Percentiles rank a stretch among this genome's conserved stretches.
Evolutionary conservation across 768 basidiomycete genomes (phyloP).

Genomic region (Leucosporidium yakuticum): DNA sequence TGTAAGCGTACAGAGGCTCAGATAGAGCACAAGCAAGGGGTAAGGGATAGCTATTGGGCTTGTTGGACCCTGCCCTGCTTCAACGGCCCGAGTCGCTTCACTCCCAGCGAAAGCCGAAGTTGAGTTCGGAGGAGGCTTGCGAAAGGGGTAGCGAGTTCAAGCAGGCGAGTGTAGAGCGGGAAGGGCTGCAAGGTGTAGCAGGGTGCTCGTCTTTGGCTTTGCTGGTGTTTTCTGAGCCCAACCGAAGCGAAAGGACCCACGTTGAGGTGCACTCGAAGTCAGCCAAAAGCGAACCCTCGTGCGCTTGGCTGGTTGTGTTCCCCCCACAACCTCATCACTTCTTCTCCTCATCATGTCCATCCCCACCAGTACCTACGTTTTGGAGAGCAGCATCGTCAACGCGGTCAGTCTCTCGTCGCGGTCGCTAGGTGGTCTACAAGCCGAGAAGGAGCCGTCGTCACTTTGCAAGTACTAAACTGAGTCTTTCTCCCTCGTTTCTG

Average conservation of each 20-base stretch:
- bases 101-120: too few species aligned
- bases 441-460: neutral
- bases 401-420: neutral
- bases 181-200: neutral
- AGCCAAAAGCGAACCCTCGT: neutral
- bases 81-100: too few species aligned
- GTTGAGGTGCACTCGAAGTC: neutral
- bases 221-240: too few species aligned
- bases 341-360: slow-evolving; percentile 1
- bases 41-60: too few species aligned
- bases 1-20: too few species aligned
- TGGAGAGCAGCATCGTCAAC: slow-evolving; percentile 37
- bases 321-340: slow-evolving; percentile 8
- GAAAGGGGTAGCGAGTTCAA: neutral
- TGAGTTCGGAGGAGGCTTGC: neutral
- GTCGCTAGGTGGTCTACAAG: neutral
- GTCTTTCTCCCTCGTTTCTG: neutral
- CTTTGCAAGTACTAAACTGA: too few species aligned
- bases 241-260: neutral
- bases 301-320: neutral
- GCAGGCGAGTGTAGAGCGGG: neutral
- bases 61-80: too few species aligned
- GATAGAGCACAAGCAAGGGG: too few species aligned
- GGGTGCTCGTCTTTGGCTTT: too few species aligned
- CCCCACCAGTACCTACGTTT: slow-evolving; percentile 31